A percentile compares a stretch with the other conserved stretches of the same genome.
Evolutionary conservation across 2,329 filamentous ascomycete species (phyloP).

Genomic region (Neonectria faginata): DNA sequence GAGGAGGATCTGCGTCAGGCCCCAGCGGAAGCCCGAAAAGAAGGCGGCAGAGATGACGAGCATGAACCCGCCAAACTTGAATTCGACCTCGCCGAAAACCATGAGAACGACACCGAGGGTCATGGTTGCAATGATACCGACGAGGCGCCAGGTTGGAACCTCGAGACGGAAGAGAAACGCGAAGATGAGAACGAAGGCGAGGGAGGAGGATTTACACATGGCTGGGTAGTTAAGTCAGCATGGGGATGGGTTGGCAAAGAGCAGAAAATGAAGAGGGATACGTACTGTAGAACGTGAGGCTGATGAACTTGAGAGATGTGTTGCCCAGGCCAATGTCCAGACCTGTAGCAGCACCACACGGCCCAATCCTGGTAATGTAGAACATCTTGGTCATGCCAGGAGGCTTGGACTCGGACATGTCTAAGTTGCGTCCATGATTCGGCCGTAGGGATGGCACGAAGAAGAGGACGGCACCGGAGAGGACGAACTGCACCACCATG

Average conservation of each 20-base stretch:
- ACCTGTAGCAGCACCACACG: constrained; percentile 91
- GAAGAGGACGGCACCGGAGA: constrained; percentile 82
- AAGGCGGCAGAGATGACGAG: constrained; percentile 94
- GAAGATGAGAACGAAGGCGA: constrained; percentile 95
- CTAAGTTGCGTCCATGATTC: constrained; percentile 59
- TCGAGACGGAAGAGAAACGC: constrained; percentile 95
- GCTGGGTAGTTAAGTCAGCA: constrained; percentile 58
- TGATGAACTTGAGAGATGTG: constrained; percentile 95
- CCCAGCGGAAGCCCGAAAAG: constrained; percentile 97
- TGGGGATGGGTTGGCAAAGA: not conserved
- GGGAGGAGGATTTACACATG: constrained; percentile 98
- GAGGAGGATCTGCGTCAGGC: constrained; percentile 95
- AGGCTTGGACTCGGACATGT: constrained; percentile 63
- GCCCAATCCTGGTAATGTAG: constrained; percentile 90
- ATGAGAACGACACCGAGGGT: constrained; percentile 95
- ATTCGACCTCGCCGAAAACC: constrained; percentile 95
- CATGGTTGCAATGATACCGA: constrained; percentile 91
- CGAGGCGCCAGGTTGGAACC: constrained; percentile 84
- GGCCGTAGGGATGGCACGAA: constrained; percentile 87
- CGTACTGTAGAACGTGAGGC: constrained; percentile 93
- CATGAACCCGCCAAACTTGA: constrained; percentile 86
- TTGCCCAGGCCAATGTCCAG: constrained; percentile 97
- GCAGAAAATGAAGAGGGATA: constrained; percentile 28
- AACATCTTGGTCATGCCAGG: constrained; percentile 88
- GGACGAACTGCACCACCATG: constrained; percentile 92